Base-by-base conservation (phyloP, 768 basidiomycete genomes). In the Leccinum sublutescens region DNA sequence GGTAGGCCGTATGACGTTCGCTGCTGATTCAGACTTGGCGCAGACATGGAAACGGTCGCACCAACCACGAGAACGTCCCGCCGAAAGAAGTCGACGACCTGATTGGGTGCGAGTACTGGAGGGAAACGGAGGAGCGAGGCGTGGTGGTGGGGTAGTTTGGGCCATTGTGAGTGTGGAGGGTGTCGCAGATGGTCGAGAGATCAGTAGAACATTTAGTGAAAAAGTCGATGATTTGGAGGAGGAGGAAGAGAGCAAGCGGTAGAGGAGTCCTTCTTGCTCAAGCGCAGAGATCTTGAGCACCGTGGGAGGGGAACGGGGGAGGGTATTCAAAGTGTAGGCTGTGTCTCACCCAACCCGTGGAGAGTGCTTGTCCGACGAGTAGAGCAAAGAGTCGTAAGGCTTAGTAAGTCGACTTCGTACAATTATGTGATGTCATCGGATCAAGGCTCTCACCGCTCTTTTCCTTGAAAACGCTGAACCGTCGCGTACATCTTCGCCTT, bases 61-160 rank as follows among this genome's bases (percentile, higher is more conserved):
- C 52, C 56, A 29, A 57, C 9, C n/a, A 48, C 14, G 31, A 62
- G 56, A 36, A 60, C 3, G 50, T 70, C 70, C 63, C 62, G 55
- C 1, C 68, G 68, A 57, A 71, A 71, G n/a, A 70, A 72, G 58
- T 71, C 70, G 43, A 68, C 57, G 5, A 64, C 68, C 36, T 62
- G 53, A 12, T 23, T 49, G 12, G 68, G 62, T 3, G 61, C 51
- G 11, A 70, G 62, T 0, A 68, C 54, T 14, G 62, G 47, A 40
- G 70, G 64, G 0, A 68, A 63, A 10, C 70, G 70, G 50, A 71
- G 70, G 11, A 71, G 17, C 9, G 68, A 60, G 33, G 70, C 62
- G 4, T 71, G 70, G 43, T 71, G 70, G 33, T 72, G 64, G 21
- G 70, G 70, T 11, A 70, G 70, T 6, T 70, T 71, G 48, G 69